Conservation (phyloP, 2,329 filamentous ascomycete genomes). For the Aquanectria penicillioides region DNA sequence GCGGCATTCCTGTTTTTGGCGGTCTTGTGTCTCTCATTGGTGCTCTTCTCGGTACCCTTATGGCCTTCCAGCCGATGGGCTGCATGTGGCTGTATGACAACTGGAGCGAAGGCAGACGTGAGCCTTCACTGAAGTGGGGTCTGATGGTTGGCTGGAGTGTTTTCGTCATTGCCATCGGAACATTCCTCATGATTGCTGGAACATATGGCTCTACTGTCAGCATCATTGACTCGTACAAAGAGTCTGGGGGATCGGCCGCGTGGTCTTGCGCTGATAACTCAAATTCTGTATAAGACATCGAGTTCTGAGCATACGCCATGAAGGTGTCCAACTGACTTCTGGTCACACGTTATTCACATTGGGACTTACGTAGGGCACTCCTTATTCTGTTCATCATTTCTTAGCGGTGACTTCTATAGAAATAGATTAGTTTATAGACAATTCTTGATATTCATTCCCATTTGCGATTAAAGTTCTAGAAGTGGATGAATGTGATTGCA, state of each 20-base stretch:
- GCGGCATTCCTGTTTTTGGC: constrained; percentile 39
- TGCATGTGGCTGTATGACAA: constrained; percentile 45
- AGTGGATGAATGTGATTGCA: too few relatives aligned
- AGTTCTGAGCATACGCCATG: too few relatives aligned
- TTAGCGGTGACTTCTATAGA: too few relatives aligned
- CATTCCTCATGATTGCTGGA: constrained; percentile 55
- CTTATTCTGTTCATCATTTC: too few relatives aligned
- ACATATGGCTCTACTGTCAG: constrained; percentile 55
- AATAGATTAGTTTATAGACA: too few relatives aligned
- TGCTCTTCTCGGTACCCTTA: constrained; percentile 41
- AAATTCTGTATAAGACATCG: too few relatives aligned
- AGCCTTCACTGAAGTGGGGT: constrained; percentile 20
- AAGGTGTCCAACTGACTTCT: too few relatives aligned
- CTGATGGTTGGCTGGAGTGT: constrained; percentile 25
- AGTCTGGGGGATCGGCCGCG: constrained; percentile 47
- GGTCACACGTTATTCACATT: too few relatives aligned
- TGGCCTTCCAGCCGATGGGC: constrained; percentile 43
- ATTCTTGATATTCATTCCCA: too few relatives aligned
- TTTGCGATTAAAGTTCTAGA: too few relatives aligned
- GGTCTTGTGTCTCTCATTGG: constrained; percentile 42
- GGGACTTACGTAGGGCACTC: too few relatives aligned
- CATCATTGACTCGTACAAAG: constrained; percentile 46
- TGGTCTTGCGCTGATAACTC: constrained; percentile 58
- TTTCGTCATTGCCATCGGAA: constrained; percentile 29
- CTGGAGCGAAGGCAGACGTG: constrained; percentile 31